Evolutionary conservation across 345 rosid genomes (phyloP), one percentile per base, ranked within the genome.

Genomic region (Moringa oleifera): DNA sequence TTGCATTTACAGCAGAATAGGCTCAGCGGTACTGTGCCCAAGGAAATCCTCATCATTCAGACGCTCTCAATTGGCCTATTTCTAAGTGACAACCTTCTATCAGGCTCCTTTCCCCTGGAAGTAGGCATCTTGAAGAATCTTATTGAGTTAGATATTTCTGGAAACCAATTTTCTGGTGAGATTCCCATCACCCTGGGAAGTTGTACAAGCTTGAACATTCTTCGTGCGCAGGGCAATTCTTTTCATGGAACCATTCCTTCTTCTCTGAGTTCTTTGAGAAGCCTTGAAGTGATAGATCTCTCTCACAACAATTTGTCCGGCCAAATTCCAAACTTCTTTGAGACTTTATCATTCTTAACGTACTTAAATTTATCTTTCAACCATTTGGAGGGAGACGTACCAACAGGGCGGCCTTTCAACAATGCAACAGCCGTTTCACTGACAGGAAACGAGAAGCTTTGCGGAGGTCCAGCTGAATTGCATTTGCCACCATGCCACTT

Each of bases 21-120:
- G 37, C 61, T 70, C 55, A 70, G 17, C 53, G 69, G 61, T 20
- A 20, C 21, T 6, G 21, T 64, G 20, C 74, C 69, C 33, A 12
- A 15, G 11, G 52, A 64, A 23, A 36, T 53, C n/a, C 16, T 33
- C 23, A 24, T 36, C 61, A 31, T 59, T 20, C 33, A 45, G 22
- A 51, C 57, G 16, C 16, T 46, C 17, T 7, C 51, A 28, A 22
- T 19, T 23, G 6, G 17, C 23, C 62, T 64, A 11, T 23, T 52
- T 12, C 9, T 54, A 9, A 18, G 47, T 0, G 18, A 20, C 6
- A 70, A 64, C 51, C 59, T 31, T 55, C 37, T 70, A 31, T 51
- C 18, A 18, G 64, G 73, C 8, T 36, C 33, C 6, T 23, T 64
- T 45, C 65, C 65, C 21, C 1, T 5, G 22, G 65, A 65, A 55